Percentiles rank a stretch among this genome's conserved stretches.
Conservation (phyloP, 1,139 yeast genomes). For the Nakaseomyces delphensis region DNA sequence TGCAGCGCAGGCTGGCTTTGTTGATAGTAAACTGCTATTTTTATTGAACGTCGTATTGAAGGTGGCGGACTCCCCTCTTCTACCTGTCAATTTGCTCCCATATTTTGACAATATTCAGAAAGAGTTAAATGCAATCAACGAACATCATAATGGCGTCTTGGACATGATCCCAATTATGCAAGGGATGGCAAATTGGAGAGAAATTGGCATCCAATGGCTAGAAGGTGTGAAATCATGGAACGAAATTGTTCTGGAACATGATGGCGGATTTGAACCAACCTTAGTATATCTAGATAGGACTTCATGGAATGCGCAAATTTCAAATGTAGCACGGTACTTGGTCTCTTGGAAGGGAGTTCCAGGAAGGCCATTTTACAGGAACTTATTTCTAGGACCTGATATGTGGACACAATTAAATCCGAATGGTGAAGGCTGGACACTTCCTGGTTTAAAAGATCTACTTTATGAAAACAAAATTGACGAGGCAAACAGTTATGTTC, state of each 20-base stretch:
- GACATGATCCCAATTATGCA: not conserved
- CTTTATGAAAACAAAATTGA: not conserved
- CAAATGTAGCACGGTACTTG: constrained; percentile 2
- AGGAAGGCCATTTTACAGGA: constrained; percentile 6
- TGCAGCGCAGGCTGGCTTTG: not conserved
- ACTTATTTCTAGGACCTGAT: constrained; percentile 6
- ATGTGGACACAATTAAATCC: not conserved
- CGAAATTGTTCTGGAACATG: constrained; percentile 9
- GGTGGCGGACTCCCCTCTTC: constrained; percentile 1
- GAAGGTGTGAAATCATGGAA: constrained; percentile 9
- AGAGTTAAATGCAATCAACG: not conserved
- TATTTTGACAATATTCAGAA: not conserved
- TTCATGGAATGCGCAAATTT: constrained; percentile 5
- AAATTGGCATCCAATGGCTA: constrained; percentile 1
- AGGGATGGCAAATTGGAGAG: constrained; percentile 2
- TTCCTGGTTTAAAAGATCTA: constrained; percentile 6
- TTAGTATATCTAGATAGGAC: constrained; percentile 4
- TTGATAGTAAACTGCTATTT: not conserved
- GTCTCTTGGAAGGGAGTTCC: constrained; percentile 6
- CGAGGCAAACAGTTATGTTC: not conserved
- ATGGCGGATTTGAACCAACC: constrained; percentile 5
- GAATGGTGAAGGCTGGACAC: not conserved
- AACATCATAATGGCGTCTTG: not conserved
- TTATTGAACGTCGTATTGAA: not conserved
- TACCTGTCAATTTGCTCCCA: not conserved